Evolutionary conservation across 441 rosid genomes (phyloP), one percentile per base, ranked within the genome.

Genomic region (Populus hybrid): DNA sequence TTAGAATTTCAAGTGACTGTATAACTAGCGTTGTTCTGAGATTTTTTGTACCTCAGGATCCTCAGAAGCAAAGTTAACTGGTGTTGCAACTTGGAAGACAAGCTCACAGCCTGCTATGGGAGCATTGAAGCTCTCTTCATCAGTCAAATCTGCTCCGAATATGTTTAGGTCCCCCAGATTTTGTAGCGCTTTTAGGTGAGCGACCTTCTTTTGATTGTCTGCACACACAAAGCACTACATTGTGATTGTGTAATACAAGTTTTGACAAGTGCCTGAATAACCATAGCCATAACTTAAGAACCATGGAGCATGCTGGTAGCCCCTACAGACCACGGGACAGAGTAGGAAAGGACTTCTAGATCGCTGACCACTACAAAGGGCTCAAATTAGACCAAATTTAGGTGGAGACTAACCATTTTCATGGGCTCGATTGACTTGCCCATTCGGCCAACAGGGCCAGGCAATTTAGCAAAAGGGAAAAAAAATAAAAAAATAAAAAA

Each of bases 1-100:
- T 35, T 36, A 34, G 8, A 69, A 16, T 16, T 36, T 32, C 5
- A 18, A 18, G 5, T 69, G 24, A 6, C 40, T 16, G 40, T 26
- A 30, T 12, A 6, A 28, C 26, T 1, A 30, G 1, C 16, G 32
- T 6, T 10, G 9, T 11, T 16, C 19, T 23, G 9, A 42, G 12
- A 14, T 23, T 36, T 59, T 40, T 9, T 5, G 23, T 72, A 91
- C 99, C 98, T 95, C 97, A 0, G 99, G 99, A 83, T 95, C 99
- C 67, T 91, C n/a, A 32, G 99, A 91, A 72, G 90, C 86, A 73
- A 95, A 93, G 83, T 90, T 87, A 78, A 93, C 93, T 0, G 99
- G 99, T 1, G 97, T 93, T 18, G 98, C 99, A 21, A 95, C 91
- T 78, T 89, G 99, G 95, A 95, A 95, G 71, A 95, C 88, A 30